Evolutionary conservation across 805 yeast species (phyloP).

Genomic region (Yamadazyma tumulicola): DNA sequence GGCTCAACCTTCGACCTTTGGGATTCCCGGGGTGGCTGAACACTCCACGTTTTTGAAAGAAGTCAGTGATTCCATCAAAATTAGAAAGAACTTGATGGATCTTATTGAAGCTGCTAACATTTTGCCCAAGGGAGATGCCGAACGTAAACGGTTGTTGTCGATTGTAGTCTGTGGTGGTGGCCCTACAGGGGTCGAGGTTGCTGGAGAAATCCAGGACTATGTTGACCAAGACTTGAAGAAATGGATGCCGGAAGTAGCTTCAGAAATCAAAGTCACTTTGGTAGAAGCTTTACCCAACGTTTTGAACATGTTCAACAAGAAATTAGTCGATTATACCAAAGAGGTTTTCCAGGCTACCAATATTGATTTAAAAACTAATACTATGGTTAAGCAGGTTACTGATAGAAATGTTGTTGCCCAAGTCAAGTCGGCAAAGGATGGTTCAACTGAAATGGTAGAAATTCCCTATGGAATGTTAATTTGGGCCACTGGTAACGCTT

Average conservation of each 20-base stretch:
- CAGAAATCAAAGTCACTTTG: slow-evolving; percentile 77
- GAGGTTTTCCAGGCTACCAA: slow-evolving; percentile 64
- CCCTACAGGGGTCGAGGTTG: slow-evolving; percentile 97
- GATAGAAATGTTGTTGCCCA: slow-evolving; percentile 66
- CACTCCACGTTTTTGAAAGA: slow-evolving; percentile 88
- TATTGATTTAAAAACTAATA: slow-evolving; percentile 74
- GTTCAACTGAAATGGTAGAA: slow-evolving; percentile 53
- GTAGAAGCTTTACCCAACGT: slow-evolving; percentile 93
- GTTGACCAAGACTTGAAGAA: slow-evolving; percentile 84
- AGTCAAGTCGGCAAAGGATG: slow-evolving; percentile 59
- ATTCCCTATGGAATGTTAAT: slow-evolving; percentile 90
- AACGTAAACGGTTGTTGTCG: slow-evolving; percentile 78
- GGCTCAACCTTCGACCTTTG: slow-evolving; percentile 91
- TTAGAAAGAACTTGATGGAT: slow-evolving; percentile 79
- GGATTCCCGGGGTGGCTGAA: slow-evolving; percentile 91
- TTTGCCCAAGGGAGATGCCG: slow-evolving; percentile 70
- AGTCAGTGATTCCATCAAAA: slow-evolving; percentile 80
- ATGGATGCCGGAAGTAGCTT: slow-evolving; percentile 84
- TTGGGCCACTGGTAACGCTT: slow-evolving; percentile 98
- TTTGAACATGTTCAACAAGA: slow-evolving; percentile 66
- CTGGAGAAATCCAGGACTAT: slow-evolving; percentile 94
- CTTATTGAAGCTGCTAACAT: slow-evolving; percentile 84
- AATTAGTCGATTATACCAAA: slow-evolving; percentile 74
- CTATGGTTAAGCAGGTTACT: slow-evolving; percentile 86
- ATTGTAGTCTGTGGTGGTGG: slow-evolving; percentile 98